These are phyloP conservation scores for Raddia guianensis DNA, from an alignment of 176 grass and related monocot species.

Conservation along the genomic window DNA sequence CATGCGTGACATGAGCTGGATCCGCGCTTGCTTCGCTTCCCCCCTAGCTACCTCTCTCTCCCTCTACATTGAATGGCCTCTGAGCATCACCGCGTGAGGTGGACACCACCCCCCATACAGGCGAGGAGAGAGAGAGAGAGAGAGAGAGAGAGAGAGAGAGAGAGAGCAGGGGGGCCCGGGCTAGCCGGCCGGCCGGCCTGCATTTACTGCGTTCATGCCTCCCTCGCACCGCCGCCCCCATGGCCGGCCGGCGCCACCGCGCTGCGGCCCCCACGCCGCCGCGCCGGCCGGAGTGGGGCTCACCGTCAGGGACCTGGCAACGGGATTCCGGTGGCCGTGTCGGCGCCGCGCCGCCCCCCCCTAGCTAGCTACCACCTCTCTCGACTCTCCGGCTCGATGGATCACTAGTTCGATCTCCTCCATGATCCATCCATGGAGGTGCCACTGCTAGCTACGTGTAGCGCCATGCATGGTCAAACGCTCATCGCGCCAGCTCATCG, in stretches of 20 bases:
- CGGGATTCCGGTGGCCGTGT: conserved; percentile 38
- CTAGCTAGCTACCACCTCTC: background rate
- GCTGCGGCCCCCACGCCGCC: background rate
- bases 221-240: conserved; percentile 40
- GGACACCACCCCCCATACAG: conserved; percentile 26
- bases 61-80: conserved; percentile 50
- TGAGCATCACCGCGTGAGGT: conserved; percentile 63
- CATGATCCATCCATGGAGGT: background rate
- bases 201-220: conserved; percentile 67
- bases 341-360: background rate
- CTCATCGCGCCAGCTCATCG: too few relatives aligned
- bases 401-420: background rate
- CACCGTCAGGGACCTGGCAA: background rate
- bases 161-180: background rate
- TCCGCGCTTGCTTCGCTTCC: conserved; percentile 19
- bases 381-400: too few relatives aligned
- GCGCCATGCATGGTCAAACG: too few relatives aligned
- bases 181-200: background rate
- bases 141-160: too few relatives aligned
- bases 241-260: conserved; percentile 24
- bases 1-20: conserved; percentile 40
- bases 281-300: background rate
- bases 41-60: background rate
- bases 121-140: too few relatives aligned
- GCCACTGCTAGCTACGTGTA: too few relatives aligned